These are phyloP conservation scores for Stephanodiscus triporus DNA, from an alignment of 108 stramenopile species.

Conservation along the genomic window DNA sequence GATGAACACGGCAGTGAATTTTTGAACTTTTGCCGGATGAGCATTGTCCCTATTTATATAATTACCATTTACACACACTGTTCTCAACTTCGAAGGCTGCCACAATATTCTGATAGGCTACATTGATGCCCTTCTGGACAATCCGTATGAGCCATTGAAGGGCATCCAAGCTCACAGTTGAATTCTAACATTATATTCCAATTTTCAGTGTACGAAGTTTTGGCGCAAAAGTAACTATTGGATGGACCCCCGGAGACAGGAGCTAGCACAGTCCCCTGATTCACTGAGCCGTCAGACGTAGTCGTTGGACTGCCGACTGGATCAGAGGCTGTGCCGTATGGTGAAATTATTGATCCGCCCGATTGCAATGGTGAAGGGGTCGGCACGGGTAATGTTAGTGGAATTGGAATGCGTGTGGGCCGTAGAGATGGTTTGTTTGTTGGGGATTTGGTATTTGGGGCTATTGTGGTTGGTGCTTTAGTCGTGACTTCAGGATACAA, in stretches of 20 bases:
- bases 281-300: neutral
- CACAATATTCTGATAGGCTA: slow-evolving; percentile 19
- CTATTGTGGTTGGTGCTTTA: slow-evolving; percentile 5
- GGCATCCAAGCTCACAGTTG: slow-evolving; percentile 32
- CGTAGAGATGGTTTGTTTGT: slow-evolving; percentile 10
- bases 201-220: slow-evolving; percentile 30
- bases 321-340: neutral
- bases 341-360: slow-evolving; percentile 11
- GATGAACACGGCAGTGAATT: no score
- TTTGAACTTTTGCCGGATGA: no score
- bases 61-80: no score
- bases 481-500: neutral
- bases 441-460: neutral
- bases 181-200: slow-evolving; percentile 52
- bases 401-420: neutral
- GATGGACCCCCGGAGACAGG: neutral
- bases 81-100: neutral
- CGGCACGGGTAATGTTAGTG: slow-evolving; percentile 6
- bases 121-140: slow-evolving; percentile 43
- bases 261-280: neutral
- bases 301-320: slow-evolving; percentile 1
- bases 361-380: slow-evolving; percentile 11
- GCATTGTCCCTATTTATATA: no score
- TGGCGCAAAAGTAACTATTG: slow-evolving; percentile 35
- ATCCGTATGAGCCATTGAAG: slow-evolving; percentile 29